Base-by-base conservation (phyloP, 2,329 filamentous ascomycete species). In the Canariomyces notabilis region DNA sequence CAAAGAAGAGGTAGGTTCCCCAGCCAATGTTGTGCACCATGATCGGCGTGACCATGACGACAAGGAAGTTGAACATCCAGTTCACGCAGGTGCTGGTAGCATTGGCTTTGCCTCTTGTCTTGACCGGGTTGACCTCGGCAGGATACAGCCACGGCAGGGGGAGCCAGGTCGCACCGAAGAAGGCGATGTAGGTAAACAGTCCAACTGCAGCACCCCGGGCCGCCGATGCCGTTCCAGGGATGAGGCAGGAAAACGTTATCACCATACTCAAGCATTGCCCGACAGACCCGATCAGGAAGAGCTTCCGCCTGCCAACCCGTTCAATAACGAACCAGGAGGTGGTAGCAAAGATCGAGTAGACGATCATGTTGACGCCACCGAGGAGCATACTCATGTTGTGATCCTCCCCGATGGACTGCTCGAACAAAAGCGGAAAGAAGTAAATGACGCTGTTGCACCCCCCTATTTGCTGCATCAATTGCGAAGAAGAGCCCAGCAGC, bases 21-120 rank as follows among this genome's bases (percentile, higher is more conserved):
- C 73, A 79, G 5, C 70, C 67, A 2, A 79, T 67, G 39, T 70
- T 74, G 39, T 66, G 57, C 46, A 84, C 79, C 5, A 79, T 76
- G 6, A 78, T 72, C 0, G 80, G 80, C 0, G 79, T 82, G 41
- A 84, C 77, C 74, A 83, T 81, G 40, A 85, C 81, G 19, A 85
- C 77, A 59, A 83, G 67, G 62, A 83, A 83, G 62, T 81, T 80
- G 63, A 74, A 76, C 14, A 76, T 66, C 77, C 77, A 80, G 63
- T 80, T 81, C 31, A 72, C 74, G 37, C 74, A 76, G 0, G 80
- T 85, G 2, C 77, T 76, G 31, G 84, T 64, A 1, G 82, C 82
- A 57, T 84, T 84, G 40, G 79, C 78, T 12, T 79, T 78, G 12
- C 76, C 79, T 50, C 79, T 74, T 39, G 79, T 82, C 49, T 73